A percentile compares a stretch with the other conserved stretches of the same genome.
phyloP scores from a whole-genome alignment of 495 filamentous ascomycete genomes.

The Aspergillus wentii region DNA sequence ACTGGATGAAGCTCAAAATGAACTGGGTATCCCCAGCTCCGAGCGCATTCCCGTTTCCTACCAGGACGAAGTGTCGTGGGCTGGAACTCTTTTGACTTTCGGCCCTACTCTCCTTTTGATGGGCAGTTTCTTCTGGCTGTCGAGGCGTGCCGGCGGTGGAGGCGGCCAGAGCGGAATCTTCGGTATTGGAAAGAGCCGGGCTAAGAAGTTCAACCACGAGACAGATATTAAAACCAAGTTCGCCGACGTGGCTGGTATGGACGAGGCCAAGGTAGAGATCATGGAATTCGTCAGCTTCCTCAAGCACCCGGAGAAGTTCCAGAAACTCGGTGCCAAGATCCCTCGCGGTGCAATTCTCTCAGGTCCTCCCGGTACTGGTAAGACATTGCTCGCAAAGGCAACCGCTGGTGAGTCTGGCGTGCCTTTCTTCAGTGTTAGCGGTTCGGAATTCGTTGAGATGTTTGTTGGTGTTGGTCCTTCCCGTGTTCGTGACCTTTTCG shows the following conservation, averaged over 20 bases:
- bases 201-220: conserved; percentile 96
- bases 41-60: conserved; percentile 93
- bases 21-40: conserved; percentile 73
- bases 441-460: conserved; percentile 99
- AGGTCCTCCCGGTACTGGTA: conserved; percentile 95
- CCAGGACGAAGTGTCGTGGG: conserved; percentile 64
- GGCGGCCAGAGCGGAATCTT: conserved; percentile 80
- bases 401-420: conserved; percentile 97
- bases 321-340: conserved; percentile 94
- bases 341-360: conserved; percentile 94
- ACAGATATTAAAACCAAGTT: conserved; percentile 95
- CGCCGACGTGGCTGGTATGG: conserved; percentile 95
- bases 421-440: conserved; percentile 96
- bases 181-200: conserved; percentile 89
- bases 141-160: conserved; percentile 59
- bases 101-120: conserved; percentile 85
- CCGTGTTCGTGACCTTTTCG: conserved; percentile 90
- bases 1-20: conserved; percentile 80
- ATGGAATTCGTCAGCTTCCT: conserved; percentile 99
- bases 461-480: conserved; percentile 98
- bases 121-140: conserved; percentile 67
- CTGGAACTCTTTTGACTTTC: conserved; percentile 64
- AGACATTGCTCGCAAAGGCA: conserved; percentile 94
- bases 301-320: conserved; percentile 81
- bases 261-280: conserved; percentile 96